Evolutionary conservation across 805 yeast genomes (phyloP), one percentile per base, ranked within the genome.

Genomic region (Candida glaebosa): DNA sequence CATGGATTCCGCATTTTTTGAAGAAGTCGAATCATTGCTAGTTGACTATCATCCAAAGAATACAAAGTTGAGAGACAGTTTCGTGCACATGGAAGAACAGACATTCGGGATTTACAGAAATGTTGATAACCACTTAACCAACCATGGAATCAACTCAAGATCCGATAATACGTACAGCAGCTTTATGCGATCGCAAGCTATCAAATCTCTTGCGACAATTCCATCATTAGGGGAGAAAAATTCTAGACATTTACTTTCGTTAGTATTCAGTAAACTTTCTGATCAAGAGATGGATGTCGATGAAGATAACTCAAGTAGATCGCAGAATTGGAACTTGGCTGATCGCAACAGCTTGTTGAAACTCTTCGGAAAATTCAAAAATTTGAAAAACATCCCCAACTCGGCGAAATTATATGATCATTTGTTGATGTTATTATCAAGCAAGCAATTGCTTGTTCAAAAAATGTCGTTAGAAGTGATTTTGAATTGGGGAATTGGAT

Each of bases 221-320:
- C 88, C 96, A 1, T 63, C 67, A 10, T 49, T 86, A 30, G 91
- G 88, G 1, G 97, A 91, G 58, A 59, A 64, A 15, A 75, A 84
- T 51, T 78, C 83, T 2, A 48, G 64, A 2, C 65, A 62, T 7
- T 58, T 91, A 16, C 76, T 81, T 5, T 84, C 90, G 0, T 73
- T 77, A 40, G 62, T 91, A 5, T 64, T 73, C 41, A 61, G 62
- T 38, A 63, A 58, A 32, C 42, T 39, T 14, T 46, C 42, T n/a
- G 52, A 43, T 9, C 67, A 57, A 20, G 51, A 50, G 2, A 67
- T 57, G 37, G 63, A 62, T 19, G 67, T 63, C 20, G 61, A 56
- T 10, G 40, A 35, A 3, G 57, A 57, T 26, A 50, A 45, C 3
- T 7, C n/a, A 19, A 53, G 49, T 5, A n/a, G n/a, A n/a, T n/a